Base-by-base conservation (phyloP, 2,329 filamentous ascomycete species). In the Fusarium euwallaceae region DNA sequence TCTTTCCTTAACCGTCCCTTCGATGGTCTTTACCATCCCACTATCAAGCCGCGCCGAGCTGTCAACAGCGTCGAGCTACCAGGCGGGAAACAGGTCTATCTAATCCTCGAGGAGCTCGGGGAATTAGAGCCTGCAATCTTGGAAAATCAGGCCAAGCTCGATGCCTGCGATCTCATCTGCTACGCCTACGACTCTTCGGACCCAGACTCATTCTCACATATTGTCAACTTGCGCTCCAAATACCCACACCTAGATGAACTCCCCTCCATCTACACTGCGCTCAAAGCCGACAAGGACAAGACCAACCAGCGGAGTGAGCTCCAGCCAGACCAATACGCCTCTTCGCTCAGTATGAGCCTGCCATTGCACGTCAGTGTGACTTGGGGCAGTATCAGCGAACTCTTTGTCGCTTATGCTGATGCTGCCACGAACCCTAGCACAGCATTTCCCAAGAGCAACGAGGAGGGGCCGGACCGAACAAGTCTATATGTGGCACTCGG, bases 131-230 rank as follows among this genome's bases (percentile, higher is more conserved):
- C 95, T 0, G 97, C 97, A 14, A 95, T 98, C 64, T 87, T 99
- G 4, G 97, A 98, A 66, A 99, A 99, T 80, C 92, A 92, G 79
- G 90, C 92, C 53, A 98, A 97, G 83, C 88, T 99, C 16, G 95
- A 98, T 79, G 92, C 95, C 7, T 98, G 96, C 83, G 97, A 99
- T 82, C 88, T 99, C 27, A 89, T 99, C 55, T 97, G 96, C 83
- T 98, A 97, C 83, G 92, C 95, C 1, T 99, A 98, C 84, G 97
- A 99, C 85, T 98, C 96, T 3, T 97, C 95, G 1, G 95, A 99
- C 72, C 96, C 97, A 0, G 95, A 98, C 82, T 98, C 95, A 5
- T 99, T 99, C 82, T 92, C 93, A 2, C 95, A 98, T 80, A 95
- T 99, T 63, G 93, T 96, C 41, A 90, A 93, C 20, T 87, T 98